Conservation (phyloP, 257 asterid genomes). For the Solanum rostratum region DNA sequence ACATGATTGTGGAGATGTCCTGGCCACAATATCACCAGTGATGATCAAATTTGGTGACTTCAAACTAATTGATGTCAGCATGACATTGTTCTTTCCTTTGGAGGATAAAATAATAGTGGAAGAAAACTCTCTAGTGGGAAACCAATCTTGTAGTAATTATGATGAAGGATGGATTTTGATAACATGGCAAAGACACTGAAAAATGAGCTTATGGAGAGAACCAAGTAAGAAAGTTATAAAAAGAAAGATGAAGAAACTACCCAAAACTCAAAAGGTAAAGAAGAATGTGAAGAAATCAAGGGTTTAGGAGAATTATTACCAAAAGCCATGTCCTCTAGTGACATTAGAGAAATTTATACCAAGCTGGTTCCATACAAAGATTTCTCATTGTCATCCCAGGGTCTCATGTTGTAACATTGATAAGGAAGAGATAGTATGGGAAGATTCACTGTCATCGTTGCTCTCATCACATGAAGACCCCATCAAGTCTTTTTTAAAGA, state of each 20-base stretch:
- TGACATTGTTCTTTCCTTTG: accelerated
- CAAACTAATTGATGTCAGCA: neutral
- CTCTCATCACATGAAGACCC: neutral
- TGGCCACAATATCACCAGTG: accelerated
- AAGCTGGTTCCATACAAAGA: neutral
- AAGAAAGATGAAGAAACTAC: neutral
- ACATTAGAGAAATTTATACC: neutral
- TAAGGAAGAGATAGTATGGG: too few relatives aligned
- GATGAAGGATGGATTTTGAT: neutral
- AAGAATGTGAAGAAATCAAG: neutral
- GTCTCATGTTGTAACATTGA: neutral
- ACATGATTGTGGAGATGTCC: neutral
- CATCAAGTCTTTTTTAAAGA: neutral
- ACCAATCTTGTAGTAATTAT: too few relatives aligned
- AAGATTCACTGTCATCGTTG: neutral
- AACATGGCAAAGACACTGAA: accelerated
- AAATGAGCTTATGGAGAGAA: neutral
- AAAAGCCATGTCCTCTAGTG: neutral
- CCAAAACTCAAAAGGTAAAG: accelerated
- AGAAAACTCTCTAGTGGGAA: neutral
- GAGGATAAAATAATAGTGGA: too few relatives aligned
- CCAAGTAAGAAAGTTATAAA: neutral
- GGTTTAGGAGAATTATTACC: neutral
- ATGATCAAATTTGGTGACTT: neutral
- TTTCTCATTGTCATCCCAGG: neutral